A percentile compares a stretch with the other conserved stretches of the same genome.
Evolutionary conservation across 805 yeast genomes (phyloP).

Genomic region (Candida bentonensis): DNA sequence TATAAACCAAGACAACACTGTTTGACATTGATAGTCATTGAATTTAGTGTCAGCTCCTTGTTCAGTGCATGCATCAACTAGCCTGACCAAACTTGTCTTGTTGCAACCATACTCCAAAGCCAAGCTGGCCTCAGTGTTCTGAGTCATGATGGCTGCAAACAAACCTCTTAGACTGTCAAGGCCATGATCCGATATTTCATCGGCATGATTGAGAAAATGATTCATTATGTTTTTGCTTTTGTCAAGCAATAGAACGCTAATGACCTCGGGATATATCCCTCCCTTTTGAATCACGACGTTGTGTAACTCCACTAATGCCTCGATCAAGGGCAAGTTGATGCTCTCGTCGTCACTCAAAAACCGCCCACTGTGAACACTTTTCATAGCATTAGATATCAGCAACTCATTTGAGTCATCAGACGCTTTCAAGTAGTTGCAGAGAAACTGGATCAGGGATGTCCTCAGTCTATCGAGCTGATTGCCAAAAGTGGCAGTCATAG

Average conservation of each 20-base stretch:
- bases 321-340: not conserved
- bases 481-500: not conserved
- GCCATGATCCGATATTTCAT: not conserved
- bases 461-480: not conserved
- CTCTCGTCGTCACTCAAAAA: not conserved
- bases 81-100: slow-evolving; percentile 1
- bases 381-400: not conserved
- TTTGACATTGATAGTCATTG: not conserved
- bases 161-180: not conserved
- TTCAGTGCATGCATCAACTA: slow-evolving; percentile 4
- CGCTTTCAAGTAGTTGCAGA: not conserved
- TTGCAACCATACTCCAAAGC: not conserved
- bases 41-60: not conserved
- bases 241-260: not conserved
- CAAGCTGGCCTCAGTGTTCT: not conserved
- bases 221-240: not conserved
- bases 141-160: not conserved
- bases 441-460: not conserved
- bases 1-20: not conserved
- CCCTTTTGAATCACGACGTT: not conserved
- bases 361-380: not conserved
- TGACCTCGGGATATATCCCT: not conserved
- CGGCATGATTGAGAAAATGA: not conserved
- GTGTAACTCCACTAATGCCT: not conserved
- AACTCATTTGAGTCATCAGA: not conserved